Percentiles rank a stretch among this genome's conserved stretches.
Conservation (phyloP, 73 alveolate species). For the Vitrella brassicaformis region DNA sequence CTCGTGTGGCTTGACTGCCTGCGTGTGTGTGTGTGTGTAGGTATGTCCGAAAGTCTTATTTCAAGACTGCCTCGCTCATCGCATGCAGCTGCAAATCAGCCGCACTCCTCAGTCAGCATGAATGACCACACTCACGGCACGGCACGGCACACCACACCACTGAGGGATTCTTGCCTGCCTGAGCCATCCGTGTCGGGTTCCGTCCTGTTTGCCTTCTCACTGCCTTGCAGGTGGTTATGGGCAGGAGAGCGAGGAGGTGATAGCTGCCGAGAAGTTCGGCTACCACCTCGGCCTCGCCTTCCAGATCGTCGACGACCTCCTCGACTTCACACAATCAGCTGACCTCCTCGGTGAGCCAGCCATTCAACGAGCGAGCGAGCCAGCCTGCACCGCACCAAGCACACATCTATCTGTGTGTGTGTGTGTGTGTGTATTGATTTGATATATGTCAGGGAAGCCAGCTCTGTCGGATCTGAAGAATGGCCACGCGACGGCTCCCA, state of each 20-base stretch:
- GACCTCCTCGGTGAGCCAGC: conserved; percentile 1
- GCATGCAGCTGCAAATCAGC: neutral
- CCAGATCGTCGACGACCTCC: neutral
- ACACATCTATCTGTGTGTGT: too few relatives aligned
- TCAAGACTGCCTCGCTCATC: neutral
- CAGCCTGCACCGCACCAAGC: too few relatives aligned
- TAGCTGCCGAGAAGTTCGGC: neutral
- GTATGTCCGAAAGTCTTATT: neutral
- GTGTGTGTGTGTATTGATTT: too few relatives aligned
- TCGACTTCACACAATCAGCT: neutral
- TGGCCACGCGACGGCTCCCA: neutral
- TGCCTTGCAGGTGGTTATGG: too few relatives aligned
- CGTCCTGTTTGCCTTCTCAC: too few relatives aligned
- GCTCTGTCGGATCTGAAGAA: neutral
- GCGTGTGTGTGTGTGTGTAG: neutral
- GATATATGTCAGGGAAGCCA: too few relatives aligned
- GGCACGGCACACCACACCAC: too few relatives aligned
- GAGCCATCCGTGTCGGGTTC: too few relatives aligned
- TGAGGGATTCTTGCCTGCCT: neutral
- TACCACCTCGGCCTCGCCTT: neutral
- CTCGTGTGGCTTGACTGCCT: neutral
- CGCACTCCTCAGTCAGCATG: neutral
- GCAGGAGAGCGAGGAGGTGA: neutral
- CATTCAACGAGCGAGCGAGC: too few relatives aligned
- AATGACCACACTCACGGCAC: too few relatives aligned